Evolutionary conservation across 768 basidiomycete species (phyloP), one percentile per base, ranked within the genome.

Genomic region (Calocybe indica): DNA sequence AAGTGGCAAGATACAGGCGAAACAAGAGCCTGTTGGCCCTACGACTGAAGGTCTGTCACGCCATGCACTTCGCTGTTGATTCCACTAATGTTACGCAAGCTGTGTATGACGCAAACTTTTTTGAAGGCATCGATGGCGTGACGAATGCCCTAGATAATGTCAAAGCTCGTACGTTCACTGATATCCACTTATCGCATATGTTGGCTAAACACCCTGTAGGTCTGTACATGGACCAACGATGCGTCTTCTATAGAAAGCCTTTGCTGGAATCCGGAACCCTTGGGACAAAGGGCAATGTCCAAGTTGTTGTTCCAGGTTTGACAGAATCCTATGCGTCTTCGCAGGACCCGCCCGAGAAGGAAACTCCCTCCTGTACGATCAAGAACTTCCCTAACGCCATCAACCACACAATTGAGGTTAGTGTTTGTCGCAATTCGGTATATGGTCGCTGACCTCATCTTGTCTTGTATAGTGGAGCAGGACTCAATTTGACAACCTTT

Each of bases 301-400:
- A 99, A 68, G 92, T 98, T 53, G 78, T 99, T 48, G 79, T 97
- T 43, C 96, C 95, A 14, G 80, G 96, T 64, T 55, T 97, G 36
- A 96, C 95, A 10, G 96, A 99, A 67, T 95, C 92, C 12, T 99
- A 99, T 65, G 85, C 89, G 10, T 95, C 93, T 7, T 97, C 94
- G 10, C 96, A 98, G 67, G 96, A 99, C 63, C 96, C 96, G 39
- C 96, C 96, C 7, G 96, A 99, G 71, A 98, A 96, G 68, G 88
- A 94, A 61, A 85, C 93, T 1, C 89, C 96, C 15, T 90, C 89
- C 22, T 99, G 96, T 66, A 99, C 96, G 1, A 87, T 98, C 64
- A 98, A 97, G 73, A 97, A 91, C 68, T 99, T 98, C 79, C 96
- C 96, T 7, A 94, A 99, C 63, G 87, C 88, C 22, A 98, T 98